Conservation (phyloP, 805 yeast species). For the Teunomyces funiuensis region DNA sequence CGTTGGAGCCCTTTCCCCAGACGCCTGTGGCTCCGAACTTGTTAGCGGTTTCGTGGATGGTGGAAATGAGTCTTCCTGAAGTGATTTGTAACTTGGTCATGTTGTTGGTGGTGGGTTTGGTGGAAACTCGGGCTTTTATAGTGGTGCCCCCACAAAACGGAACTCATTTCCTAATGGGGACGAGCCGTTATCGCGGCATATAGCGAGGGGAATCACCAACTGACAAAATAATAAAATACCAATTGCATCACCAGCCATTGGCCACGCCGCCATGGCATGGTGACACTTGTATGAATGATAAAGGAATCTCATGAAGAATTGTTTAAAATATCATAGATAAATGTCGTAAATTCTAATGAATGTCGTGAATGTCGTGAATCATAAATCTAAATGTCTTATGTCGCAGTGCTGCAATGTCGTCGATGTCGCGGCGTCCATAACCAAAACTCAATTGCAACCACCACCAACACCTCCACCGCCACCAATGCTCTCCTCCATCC, state of each 20-base stretch:
- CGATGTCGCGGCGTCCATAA: too few species aligned
- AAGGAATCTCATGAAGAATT: too few species aligned
- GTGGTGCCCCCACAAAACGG: slow-evolving; percentile 1
- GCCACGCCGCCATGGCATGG: too few species aligned
- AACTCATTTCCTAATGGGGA: neutral
- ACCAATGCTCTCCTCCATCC: slow-evolving; percentile 4
- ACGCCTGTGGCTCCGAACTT: slow-evolving; percentile 60
- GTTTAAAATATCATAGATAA: too few species aligned
- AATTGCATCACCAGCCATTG: too few species aligned
- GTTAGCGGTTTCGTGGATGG: slow-evolving; percentile 60
- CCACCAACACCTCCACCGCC: neutral
- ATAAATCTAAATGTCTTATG: too few species aligned
- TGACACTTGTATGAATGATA: too few species aligned
- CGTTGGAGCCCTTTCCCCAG: slow-evolving; percentile 57
- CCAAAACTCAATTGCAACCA: neutral
- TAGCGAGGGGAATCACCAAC: too few species aligned
- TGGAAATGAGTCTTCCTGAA: slow-evolving; percentile 48
- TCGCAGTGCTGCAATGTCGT: neutral
- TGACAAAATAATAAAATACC: too few species aligned
- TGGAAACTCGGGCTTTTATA: neutral
- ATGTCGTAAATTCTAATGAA: too few species aligned
- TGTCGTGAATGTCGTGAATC: too few species aligned
- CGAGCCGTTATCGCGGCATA: too few species aligned
- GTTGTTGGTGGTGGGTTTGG: neutral
- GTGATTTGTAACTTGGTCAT: slow-evolving; percentile 4